Percentiles rank a stretch among this genome's conserved stretches.
These are phyloP conservation scores for Ophiostoma novo-ulmi DNA, from an alignment of 2,329 filamentous ascomycete genomes.

Conservation along the genomic window DNA sequence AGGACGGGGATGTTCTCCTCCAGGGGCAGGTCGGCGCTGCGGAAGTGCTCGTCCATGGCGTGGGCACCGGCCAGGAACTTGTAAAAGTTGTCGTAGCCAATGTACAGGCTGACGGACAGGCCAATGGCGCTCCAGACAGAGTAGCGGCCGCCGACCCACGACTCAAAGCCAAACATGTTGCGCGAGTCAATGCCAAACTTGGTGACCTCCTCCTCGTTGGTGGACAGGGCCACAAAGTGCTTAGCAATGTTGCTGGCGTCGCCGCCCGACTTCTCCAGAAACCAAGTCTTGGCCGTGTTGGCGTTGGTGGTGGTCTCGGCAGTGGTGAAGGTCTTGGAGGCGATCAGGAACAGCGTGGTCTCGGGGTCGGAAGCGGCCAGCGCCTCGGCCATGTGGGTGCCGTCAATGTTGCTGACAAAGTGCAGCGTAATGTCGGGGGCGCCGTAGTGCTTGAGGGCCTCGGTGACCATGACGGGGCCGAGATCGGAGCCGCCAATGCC, in stretches of 20 bases:
- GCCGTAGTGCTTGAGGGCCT: conserved; percentile 92
- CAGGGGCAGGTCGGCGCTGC: conserved; percentile 66
- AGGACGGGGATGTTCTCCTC: conserved; percentile 93
- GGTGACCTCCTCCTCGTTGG: conserved; percentile 89
- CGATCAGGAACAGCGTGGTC: conserved; percentile 97
- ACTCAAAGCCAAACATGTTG: conserved; percentile 99
- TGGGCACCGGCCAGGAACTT: conserved; percentile 91
- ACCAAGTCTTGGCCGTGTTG: conserved; percentile 95
- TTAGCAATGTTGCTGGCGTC: conserved; percentile 81
- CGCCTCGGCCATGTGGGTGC: conserved; percentile 94
- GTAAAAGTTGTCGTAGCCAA: conserved; percentile 96
- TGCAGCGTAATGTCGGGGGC: conserved; percentile 81
- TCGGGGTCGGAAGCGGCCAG: conserved; percentile 85
- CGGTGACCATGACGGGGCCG: conserved; percentile 98
- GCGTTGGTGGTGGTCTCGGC: conserved; percentile 96
- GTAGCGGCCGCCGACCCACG: conserved; percentile 97
- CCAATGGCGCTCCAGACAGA: conserved; percentile 99
- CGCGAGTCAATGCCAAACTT: conserved; percentile 98
- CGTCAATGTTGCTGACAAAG: conserved; percentile 99
- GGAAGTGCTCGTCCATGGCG: conserved; percentile 98
- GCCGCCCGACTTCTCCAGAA: conserved; percentile 72
- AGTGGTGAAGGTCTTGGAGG: conserved; percentile 99
- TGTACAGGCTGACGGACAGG: conserved; percentile 86
- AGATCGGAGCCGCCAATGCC: conserved; percentile 98
- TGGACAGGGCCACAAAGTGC: conserved; percentile 97